Conservation (phyloP, 805 yeast species). For the Monosporozyma aerobia region DNA sequence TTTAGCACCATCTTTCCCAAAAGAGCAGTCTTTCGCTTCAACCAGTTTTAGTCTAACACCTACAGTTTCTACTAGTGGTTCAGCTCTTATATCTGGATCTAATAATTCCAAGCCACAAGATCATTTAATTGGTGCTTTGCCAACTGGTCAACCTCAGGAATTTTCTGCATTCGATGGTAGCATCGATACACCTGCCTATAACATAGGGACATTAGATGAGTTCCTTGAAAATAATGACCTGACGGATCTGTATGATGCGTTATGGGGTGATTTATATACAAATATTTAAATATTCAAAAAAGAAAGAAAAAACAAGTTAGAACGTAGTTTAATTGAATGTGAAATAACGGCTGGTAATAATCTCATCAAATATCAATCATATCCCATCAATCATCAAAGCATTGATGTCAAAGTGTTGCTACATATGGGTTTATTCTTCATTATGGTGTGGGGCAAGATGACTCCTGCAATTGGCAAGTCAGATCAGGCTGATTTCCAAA, state of each 20-base stretch:
- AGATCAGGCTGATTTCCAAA: neutral
- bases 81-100: neutral
- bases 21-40: neutral
- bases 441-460: too few relatives aligned
- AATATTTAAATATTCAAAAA: constrained; percentile 1
- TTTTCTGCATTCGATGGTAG: neutral
- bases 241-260: constrained; percentile 20
- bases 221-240: constrained; percentile 24
- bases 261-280: constrained; percentile 25
- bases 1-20: neutral
- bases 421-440: neutral
- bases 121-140: neutral
- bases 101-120: neutral
- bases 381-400: neutral
- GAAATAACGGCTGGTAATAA: neutral
- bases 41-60: neutral
- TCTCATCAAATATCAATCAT: neutral
- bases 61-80: neutral
- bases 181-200: constrained; percentile 8
- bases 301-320: too few relatives aligned
- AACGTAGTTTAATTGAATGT: too few relatives aligned
- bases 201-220: constrained; percentile 28
- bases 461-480: too few relatives aligned
- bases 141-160: neutral
- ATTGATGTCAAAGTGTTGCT: too few relatives aligned